A percentile compares a stretch with the other conserved stretches of the same genome.
Evolutionary conservation across 306 rosid genomes (phyloP).

Genomic region (Datisca glomerata): DNA sequence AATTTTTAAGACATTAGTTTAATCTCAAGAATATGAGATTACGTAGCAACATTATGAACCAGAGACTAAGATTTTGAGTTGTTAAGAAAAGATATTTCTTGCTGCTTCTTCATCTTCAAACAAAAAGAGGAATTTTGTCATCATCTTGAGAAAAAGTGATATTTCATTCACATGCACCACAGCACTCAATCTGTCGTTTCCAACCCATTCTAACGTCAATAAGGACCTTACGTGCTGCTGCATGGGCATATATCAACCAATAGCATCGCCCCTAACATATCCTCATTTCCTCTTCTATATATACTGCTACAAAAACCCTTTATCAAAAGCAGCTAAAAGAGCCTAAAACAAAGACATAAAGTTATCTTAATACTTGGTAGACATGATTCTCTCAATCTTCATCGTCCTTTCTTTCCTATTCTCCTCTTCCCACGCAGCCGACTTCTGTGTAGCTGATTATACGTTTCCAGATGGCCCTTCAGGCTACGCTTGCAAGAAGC

Average conservation of each 20-base stretch:
- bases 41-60: no score
- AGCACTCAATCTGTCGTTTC: slow-evolving; percentile 25
- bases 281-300: slow-evolving; percentile 2
- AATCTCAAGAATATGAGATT: no score
- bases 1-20: no score
- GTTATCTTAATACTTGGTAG: no score
- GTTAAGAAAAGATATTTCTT: slow-evolving; percentile 3
- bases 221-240: neutral
- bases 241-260: slow-evolving; percentile 15
- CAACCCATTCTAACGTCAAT: neutral
- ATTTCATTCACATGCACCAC: slow-evolving; percentile 30
- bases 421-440: slow-evolving; percentile 39
- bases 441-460: slow-evolving; percentile 73
- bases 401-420: slow-evolving; percentile 19
- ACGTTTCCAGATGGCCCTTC: slow-evolving; percentile 39
- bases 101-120: slow-evolving; percentile 5
- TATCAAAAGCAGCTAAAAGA: no score
- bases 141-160: slow-evolving; percentile 10
- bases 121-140: slow-evolving; percentile 38
- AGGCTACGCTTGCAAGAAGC: slow-evolving; percentile 61
- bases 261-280: slow-evolving; percentile 17
- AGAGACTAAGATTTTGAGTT: neutral
- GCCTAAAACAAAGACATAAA: no score
- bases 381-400: slow-evolving; percentile 27
- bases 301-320: neutral